Base-by-base conservation (phyloP, 139 green algal genomes). In the Nannochloris sp. region DNA sequence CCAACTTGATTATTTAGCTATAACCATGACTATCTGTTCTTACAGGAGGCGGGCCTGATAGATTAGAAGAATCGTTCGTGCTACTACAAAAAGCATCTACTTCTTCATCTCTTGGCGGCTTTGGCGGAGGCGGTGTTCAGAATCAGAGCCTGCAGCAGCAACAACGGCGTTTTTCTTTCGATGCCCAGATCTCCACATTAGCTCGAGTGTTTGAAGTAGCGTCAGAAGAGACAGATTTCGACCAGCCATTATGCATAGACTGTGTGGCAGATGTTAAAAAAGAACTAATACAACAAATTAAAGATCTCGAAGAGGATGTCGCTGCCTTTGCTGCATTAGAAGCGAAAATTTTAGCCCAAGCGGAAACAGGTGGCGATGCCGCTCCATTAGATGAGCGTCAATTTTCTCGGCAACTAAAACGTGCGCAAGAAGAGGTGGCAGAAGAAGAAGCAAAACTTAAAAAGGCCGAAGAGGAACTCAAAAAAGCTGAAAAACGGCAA, bases 171-270 rank as follows among this genome's bases (percentile, higher is more conserved):
- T 47, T 69, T 6, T 71, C 76, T 4, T 73, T 85, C 35, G 79
- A 90, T 45, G 67, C 67, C 15, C 83, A 82, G 46, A 74, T 93
- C 48, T 57, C 76, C 7, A 65, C 83, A 4, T 55, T 88, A 54
- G 62, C 78, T 0, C 34, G 65, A 25, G 58, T 89, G 19, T 88
- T 88, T 64, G 85, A 92, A 60, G 61, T 86, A 29, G 86, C 84
- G 0, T 85, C 74, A 35, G 76, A 58, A 13, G 71, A 68, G 6
- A 87, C 73, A 7, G 75, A 67, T 58, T 71, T 89, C 29, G 87
- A 95, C 47, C 83, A 93, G 48, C 89, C 88, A 27, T 65, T 97
- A 54, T 97, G 90, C 64, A 44, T 85, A n/a, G 89, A 96, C 46
- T 97, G 90, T 61, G 75, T 79, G 4, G 67, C 51, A 3, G 78